Base-by-base conservation (phyloP, 2,329 filamentous ascomycete species). In the Sporothrix phasma region DNA sequence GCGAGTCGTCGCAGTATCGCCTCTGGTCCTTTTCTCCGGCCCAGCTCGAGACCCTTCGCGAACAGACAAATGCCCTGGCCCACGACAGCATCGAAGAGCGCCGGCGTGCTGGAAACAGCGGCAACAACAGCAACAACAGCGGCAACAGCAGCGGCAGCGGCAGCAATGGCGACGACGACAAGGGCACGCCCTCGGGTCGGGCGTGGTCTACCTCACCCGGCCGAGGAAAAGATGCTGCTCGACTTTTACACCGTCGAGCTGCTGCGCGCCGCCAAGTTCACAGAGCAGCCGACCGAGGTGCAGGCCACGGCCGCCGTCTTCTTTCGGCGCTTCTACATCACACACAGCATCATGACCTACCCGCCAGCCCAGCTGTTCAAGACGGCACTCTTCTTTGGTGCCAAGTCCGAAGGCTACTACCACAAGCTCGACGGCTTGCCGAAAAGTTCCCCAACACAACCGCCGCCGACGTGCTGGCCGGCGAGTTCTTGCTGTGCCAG, bases 281-380 rank as follows among this genome's bases (percentile, higher is more conserved):
- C 78, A 69, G 76, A 81, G 39, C 72, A 81, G 47, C 77, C 78
- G 5, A 80, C 79, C 68, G 79, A 81, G 64, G 80, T 81, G 65
- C 78, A 81, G 65, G 86, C 88, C 29, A 96, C 92, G 6, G 90
- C 91, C 3, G 89, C 93, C 66, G 86, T 95, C 72, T 97, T 95
- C 74, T 83, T 99, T 66, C 89, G 90, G 64, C 89, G 94, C 65
- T 97, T 99, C 81, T 99, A 97, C 78, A 83, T 96, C 43, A 93
- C 89, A 72, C 96, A 97, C 76, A 95, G 90, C 46, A 85, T 92
- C 71, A 96, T 97, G 90, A 96, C 92, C 34, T 97, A 99, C 73
- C 90, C 93, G 67, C 93, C 92, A 0, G 89, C 90, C 67, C 87
- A 91, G 67, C 89, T 97, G 69, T 86, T 96, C 73, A 90, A 92